Evolutionary conservation across 2,329 filamentous ascomycete species (phyloP), one percentile per base, ranked within the genome.

Genomic region (Aotearoamyces nothofagi): DNA sequence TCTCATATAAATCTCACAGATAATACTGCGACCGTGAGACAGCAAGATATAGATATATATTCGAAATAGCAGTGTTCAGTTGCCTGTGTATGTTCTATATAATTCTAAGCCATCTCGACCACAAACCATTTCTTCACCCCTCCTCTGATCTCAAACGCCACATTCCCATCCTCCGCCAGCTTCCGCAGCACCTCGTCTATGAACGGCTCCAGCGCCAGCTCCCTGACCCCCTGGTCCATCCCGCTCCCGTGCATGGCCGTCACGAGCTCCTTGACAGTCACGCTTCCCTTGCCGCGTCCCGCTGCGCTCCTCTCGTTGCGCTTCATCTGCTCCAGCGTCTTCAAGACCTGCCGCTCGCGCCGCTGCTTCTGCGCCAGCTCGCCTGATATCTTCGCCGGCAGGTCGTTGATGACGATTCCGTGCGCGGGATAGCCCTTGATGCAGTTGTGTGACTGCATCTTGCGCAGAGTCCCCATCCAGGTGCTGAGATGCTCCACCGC

Each of bases 371-470:
- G 36, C 0, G 29, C 41, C 12, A 63, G 34, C 32, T 60, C 52
- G 2, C 27, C 33, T 0, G 16, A 32, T 22, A 63, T 57, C 35
- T 60, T 84, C 10, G 55, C 58, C 12, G 60, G 65, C 0, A 78
- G 79, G 32, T 84, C 64, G 19, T 71, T 63, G n/a, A 93, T 61
- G 5, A 86, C 69, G 0, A 73, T 66, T 0, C 86, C 87, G 45
- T 94, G 86, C 5, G 78, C 86, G 0, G 87, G 86, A 47, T 92
- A 93, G 0, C 59, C 61, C 1, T 36, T 37, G 0, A 8, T 17
- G 33, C 58, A 63, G 6, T 43, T 38, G 2, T 73, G 57, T 15
- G 53, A 49, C 22, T 61, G 57, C 80, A 90, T 87, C 36, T 61
- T 60, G 15, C 68, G 58, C 7, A 92, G 57, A 32, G 69, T 79